A percentile compares a stretch with the other conserved stretches of the same genome.
Conservation (phyloP, 202 grass and related monocot genomes). For the Brachypodium distachyon region DNA sequence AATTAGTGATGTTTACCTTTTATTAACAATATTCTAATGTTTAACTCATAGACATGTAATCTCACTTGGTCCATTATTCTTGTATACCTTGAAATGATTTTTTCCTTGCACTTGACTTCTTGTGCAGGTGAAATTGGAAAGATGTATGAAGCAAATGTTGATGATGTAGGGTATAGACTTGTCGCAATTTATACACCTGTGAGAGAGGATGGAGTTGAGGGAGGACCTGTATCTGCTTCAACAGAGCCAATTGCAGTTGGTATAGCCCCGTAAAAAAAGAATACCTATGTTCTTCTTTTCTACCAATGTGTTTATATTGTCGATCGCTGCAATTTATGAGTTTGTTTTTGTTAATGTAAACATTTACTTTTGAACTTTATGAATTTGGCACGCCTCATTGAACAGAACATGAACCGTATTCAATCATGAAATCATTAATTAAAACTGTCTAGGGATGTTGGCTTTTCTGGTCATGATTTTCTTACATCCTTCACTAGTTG, state of each 20-base stretch:
- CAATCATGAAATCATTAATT: background rate
- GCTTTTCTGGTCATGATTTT: background rate
- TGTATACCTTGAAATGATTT: background rate
- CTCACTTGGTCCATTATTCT: background rate
- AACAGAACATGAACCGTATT: background rate
- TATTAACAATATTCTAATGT: background rate
- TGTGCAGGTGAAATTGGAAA: constrained; percentile 71
- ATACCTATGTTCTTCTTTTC: background rate
- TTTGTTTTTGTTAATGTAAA: background rate
- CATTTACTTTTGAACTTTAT: background rate
- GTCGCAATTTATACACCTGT: constrained; percentile 92
- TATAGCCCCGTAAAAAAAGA: constrained; percentile 20
- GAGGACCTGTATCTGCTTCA: constrained; percentile 84
- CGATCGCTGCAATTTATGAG: background rate
- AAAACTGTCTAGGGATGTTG: background rate
- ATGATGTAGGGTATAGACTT: constrained; percentile 93
- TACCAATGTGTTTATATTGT: background rate
- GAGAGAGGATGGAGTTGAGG: constrained; percentile 89
- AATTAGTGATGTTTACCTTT: background rate
- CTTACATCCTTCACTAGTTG: background rate
- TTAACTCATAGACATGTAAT: background rate
- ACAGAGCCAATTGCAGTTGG: constrained; percentile 88
- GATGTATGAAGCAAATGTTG: constrained; percentile 96
- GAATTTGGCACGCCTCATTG: background rate
- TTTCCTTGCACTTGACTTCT: constrained; percentile 14